Conservation (phyloP, 306 rosid genomes). For the Rosa rugosa region DNA sequence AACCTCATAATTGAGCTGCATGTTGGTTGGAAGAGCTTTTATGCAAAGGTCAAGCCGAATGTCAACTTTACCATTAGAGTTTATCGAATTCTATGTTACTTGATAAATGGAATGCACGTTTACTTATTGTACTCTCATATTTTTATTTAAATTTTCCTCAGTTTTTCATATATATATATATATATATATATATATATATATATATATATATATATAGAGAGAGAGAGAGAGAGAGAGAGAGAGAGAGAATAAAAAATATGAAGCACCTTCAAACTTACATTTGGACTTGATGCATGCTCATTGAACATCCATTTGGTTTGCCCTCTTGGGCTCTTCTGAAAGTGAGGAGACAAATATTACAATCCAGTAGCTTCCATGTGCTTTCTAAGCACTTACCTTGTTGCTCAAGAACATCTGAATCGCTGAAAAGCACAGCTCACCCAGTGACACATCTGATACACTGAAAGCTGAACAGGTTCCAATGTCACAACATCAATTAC, state of each 20-base stretch:
- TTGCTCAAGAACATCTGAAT: constrained; percentile 66
- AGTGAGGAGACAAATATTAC: constrained; percentile 84
- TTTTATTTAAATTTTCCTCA: too few relatives aligned
- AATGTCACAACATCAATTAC: constrained; percentile 74
- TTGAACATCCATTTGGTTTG: constrained; percentile 63
- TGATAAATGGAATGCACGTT: too few relatives aligned
- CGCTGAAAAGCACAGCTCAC: constrained; percentile 81
- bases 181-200: too few relatives aligned
- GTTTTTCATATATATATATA: too few relatives aligned
- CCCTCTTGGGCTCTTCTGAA: constrained; percentile 90
- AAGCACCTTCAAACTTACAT: constrained; percentile 41
- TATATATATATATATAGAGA: too few relatives aligned
- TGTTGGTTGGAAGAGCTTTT: too few relatives aligned
- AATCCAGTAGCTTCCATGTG: constrained; percentile 67
- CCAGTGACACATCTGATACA: constrained; percentile 88
- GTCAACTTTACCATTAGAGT: too few relatives aligned
- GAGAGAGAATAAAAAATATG: background rate
- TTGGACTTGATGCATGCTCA: constrained; percentile 73
- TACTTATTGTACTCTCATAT: too few relatives aligned
- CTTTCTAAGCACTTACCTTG: constrained; percentile 71
- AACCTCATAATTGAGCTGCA: too few relatives aligned
- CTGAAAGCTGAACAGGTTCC: constrained; percentile 83
- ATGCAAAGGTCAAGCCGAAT: too few relatives aligned
- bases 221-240: too few relatives aligned
- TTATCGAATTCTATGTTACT: too few relatives aligned